These are phyloP conservation scores for Paecilomyces niveus DNA, from an alignment of 2,329 filamentous ascomycete species.

Conservation along the genomic window DNA sequence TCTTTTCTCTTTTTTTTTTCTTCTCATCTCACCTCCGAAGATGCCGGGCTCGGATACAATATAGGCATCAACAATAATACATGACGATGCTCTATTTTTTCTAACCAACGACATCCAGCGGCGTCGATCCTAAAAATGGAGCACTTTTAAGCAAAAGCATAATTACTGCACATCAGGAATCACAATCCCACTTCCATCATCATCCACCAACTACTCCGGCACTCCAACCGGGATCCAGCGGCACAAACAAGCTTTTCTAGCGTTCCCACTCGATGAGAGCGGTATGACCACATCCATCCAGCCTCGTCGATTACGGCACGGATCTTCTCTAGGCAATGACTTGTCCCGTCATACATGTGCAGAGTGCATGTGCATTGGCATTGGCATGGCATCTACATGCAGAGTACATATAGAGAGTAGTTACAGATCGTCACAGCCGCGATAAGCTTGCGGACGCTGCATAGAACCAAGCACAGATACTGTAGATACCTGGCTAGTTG, in stretches of 20 bases:
- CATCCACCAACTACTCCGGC: background rate
- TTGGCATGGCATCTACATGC: background rate
- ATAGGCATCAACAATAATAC: background rate
- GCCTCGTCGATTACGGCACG: background rate
- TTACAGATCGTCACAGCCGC: background rate
- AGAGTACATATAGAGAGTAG: background rate
- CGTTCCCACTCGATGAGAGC: background rate
- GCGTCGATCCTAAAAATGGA: background rate
- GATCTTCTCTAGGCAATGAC: background rate
- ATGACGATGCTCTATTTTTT: background rate
- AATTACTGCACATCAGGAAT: background rate
- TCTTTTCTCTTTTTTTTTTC: background rate
- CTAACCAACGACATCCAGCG: background rate
- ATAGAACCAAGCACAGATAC: background rate
- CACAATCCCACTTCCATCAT: background rate
- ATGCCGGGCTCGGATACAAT: background rate
- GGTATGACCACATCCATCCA: background rate
- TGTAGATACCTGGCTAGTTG: too few species aligned
- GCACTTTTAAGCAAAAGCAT: background rate
- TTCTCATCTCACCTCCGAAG: background rate
- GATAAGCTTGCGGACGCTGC: background rate
- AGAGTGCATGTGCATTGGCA: background rate
- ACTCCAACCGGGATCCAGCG: background rate
- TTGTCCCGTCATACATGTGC: background rate
- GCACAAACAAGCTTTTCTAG: background rate